These are phyloP conservation scores for Phytophthora parvispora DNA, from an alignment of 352 stramenopile genomes.

Conservation along the genomic window DNA sequence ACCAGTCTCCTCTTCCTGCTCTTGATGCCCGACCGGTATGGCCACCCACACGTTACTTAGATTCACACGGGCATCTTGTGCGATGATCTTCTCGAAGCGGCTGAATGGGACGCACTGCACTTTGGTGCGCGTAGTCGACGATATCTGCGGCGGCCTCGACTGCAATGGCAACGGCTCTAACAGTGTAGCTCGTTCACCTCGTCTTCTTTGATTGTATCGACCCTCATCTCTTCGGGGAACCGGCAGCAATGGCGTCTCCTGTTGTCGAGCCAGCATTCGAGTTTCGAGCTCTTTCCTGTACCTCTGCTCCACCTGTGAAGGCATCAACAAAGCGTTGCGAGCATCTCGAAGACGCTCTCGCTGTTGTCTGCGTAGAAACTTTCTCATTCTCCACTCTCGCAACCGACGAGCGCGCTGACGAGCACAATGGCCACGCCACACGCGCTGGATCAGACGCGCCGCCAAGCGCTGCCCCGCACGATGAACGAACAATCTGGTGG, in stretches of 20 bases:
- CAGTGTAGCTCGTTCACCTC: slow-evolving; percentile 31
- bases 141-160: slow-evolving; percentile 38
- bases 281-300: slow-evolving; percentile 22
- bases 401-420: slow-evolving; percentile 34
- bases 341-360: slow-evolving; percentile 44
- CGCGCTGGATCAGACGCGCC: slow-evolving; percentile 53
- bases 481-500: slow-evolving; percentile 13
- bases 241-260: slow-evolving; percentile 36
- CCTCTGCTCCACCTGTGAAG: slow-evolving; percentile 24
- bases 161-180: slow-evolving; percentile 51
- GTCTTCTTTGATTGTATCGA: slow-evolving; percentile 2
- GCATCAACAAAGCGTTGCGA: slow-evolving; percentile 38
- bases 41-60: slow-evolving; percentile 70
- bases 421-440: slow-evolving; percentile 62
- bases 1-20: neutral
- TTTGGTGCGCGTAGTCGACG: slow-evolving; percentile 37
- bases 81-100: slow-evolving; percentile 62
- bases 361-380: slow-evolving; percentile 32
- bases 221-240: slow-evolving; percentile 9
- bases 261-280: slow-evolving; percentile 41
- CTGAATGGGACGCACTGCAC: slow-evolving; percentile 53
- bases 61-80: slow-evolving; percentile 55
- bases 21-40: slow-evolving; percentile 48
- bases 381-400: slow-evolving; percentile 33
- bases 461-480: slow-evolving; percentile 35